Evolutionary conservation across 2,329 filamentous ascomycete genomes (phyloP).

Genomic region (Calonectria fujianensis): DNA sequence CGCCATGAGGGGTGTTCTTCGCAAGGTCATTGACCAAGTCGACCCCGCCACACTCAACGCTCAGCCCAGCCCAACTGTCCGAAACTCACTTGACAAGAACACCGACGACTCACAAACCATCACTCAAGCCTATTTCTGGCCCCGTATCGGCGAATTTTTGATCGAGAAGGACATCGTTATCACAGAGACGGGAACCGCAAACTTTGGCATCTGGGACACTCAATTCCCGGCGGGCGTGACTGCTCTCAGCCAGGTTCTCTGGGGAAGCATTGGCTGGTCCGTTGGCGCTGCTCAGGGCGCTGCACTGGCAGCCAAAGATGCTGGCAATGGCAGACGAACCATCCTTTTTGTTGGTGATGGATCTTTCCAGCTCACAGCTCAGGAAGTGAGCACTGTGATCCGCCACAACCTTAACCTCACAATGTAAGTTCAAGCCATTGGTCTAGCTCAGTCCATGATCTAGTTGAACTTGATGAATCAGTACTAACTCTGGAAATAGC

Average conservation of each 20-base stretch:
- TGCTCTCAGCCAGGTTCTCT: constrained; percentile 85
- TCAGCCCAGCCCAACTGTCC: constrained; percentile 71
- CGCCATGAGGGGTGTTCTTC: constrained; percentile 85
- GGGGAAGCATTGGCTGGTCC: constrained; percentile 80
- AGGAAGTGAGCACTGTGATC: constrained; percentile 91
- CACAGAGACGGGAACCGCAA: constrained; percentile 91
- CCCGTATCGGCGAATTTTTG: constrained; percentile 83
- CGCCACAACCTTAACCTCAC: constrained; percentile 84
- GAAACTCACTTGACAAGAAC: constrained; percentile 68
- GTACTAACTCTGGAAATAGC: constrained; percentile 61
- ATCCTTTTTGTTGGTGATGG: constrained; percentile 94
- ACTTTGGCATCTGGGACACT: constrained; percentile 92
- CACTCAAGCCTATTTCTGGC: constrained; percentile 86
- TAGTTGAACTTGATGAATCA: neutral
- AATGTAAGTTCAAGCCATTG: constrained; percentile 72
- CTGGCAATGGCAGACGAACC: constrained; percentile 75
- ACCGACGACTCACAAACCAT: constrained; percentile 68
- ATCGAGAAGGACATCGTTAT: constrained; percentile 84
- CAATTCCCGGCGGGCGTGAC: constrained; percentile 86
- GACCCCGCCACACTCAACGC: constrained; percentile 75
- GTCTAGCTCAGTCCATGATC: neutral
- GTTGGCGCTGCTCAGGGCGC: constrained; percentile 78
- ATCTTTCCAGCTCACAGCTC: constrained; percentile 88
- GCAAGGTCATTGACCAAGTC: constrained; percentile 78
- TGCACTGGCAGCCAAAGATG: constrained; percentile 83